phyloP scores from a whole-genome alignment of 495 filamentous ascomycete species.

The Penicillium subrubescens region DNA sequence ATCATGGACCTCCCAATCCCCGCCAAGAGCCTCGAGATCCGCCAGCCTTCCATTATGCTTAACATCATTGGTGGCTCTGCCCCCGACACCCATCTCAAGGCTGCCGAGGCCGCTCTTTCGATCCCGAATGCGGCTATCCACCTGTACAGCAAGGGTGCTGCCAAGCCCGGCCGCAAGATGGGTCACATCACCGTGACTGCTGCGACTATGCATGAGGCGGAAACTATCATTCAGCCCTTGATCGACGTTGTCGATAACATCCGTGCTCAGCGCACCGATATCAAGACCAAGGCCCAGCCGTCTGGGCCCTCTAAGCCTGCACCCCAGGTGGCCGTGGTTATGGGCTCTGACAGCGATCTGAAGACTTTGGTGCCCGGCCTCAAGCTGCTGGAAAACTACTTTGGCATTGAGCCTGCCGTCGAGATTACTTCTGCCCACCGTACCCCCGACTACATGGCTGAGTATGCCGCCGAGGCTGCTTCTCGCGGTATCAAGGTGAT shows the following conservation, averaged over 20 bases:
- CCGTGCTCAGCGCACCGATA: slow-evolving; percentile 56
- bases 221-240: slow-evolving; percentile 67
- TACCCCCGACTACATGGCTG: slow-evolving; percentile 80
- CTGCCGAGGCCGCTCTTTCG: slow-evolving; percentile 65
- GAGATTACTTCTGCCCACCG: slow-evolving; percentile 94
- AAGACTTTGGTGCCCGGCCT: slow-evolving; percentile 75
- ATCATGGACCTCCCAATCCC: slow-evolving; percentile 79
- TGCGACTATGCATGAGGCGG: slow-evolving; percentile 69
- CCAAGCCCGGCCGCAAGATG: slow-evolving; percentile 89
- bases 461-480: slow-evolving; percentile 70
- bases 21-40: slow-evolving; percentile 58
- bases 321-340: slow-evolving; percentile 80
- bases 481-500: slow-evolving; percentile 79
- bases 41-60: slow-evolving; percentile 83
- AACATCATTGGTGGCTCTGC: slow-evolving; percentile 87
- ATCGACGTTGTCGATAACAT: slow-evolving; percentile 66
- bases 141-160: slow-evolving; percentile 86
- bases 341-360: slow-evolving; percentile 95
- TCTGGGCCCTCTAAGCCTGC: slow-evolving; percentile 38
- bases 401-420: slow-evolving; percentile 73
- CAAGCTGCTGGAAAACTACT: slow-evolving; percentile 68
- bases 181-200: slow-evolving; percentile 84
- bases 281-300: slow-evolving; percentile 42
- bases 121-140: slow-evolving; percentile 69
- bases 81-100: slow-evolving; percentile 66